phyloP scores from a whole-genome alignment of 2,329 filamentous ascomycete genomes.

The Grosmannia penicillata region DNA sequence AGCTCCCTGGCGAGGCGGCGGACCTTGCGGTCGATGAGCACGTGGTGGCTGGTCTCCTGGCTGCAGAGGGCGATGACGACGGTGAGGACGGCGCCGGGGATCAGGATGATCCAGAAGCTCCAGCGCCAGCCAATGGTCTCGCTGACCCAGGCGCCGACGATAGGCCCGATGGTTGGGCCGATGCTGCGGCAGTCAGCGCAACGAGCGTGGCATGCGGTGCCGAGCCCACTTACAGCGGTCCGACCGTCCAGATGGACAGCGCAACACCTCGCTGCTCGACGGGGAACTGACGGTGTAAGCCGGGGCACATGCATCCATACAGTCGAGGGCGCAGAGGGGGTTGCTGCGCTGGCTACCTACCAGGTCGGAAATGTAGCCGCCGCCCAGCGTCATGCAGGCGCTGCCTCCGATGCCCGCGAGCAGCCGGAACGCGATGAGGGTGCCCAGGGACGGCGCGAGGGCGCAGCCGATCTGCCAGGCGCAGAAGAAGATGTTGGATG shows the following conservation, averaged over 20 bases:
- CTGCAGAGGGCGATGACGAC: conserved; percentile 24
- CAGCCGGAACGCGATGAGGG: conserved; percentile 16
- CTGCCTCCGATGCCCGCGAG: conserved; percentile 10
- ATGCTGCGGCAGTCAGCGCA: neutral
- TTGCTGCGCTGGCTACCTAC: conserved; percentile 15
- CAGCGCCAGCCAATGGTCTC: conserved; percentile 25
- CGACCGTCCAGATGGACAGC: conserved; percentile 31
- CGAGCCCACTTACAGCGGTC: conserved; percentile 14
- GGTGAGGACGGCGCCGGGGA: conserved; percentile 23
- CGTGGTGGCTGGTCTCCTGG: conserved; percentile 31
- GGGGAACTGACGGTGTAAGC: conserved; percentile 3
- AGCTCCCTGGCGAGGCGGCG: conserved; percentile 28
- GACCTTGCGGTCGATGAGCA: conserved; percentile 35
- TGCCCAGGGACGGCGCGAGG: conserved; percentile 34
- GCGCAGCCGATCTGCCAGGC: conserved; percentile 53
- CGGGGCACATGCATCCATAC: neutral
- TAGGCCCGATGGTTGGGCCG: conserved; percentile 29
- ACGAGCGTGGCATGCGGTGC: neutral
- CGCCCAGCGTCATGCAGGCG: conserved; percentile 10
- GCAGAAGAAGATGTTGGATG: conserved; percentile 49
- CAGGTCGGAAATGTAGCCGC: conserved; percentile 8
- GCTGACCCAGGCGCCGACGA: conserved; percentile 33
- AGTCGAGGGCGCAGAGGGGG: too few relatives aligned
- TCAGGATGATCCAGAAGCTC: conserved; percentile 34
- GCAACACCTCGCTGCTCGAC: conserved; percentile 41